Conservation (phyloP, 2,329 filamentous ascomycete species). For the Aspergillus tamarii region DNA sequence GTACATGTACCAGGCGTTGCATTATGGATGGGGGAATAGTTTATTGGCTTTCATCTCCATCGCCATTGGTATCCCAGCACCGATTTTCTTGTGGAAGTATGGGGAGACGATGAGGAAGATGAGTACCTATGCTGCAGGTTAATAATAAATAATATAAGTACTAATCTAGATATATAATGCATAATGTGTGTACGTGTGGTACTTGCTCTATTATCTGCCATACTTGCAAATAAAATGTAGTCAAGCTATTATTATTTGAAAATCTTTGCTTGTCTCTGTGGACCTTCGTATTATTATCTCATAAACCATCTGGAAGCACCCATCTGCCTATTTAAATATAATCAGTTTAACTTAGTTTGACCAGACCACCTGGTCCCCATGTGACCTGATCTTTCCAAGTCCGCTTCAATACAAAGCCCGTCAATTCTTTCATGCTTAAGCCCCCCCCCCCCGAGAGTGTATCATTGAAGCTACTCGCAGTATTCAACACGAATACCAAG, state of each 20-base stretch:
- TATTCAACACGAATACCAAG: too few relatives aligned
- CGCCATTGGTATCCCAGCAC: constrained; percentile 49
- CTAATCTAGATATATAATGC: not conserved
- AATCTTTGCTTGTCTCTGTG: not conserved
- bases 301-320: not conserved
- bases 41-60: constrained; percentile 45
- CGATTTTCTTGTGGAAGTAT: constrained; percentile 56
- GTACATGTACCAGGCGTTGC: constrained; percentile 42
- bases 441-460: too few relatives aligned
- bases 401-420: too few relatives aligned
- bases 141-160: constrained; percentile 3
- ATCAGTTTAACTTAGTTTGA: too few relatives aligned
- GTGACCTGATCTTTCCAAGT: too few relatives aligned
- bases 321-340: too few relatives aligned
- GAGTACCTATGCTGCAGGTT: constrained; percentile 53
- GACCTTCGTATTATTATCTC: not conserved
- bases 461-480: too few relatives aligned
- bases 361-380: too few relatives aligned
- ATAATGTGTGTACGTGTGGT: not conserved
- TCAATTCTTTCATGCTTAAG: too few relatives aligned
- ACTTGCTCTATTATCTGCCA: not conserved
- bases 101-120: constrained; percentile 50
- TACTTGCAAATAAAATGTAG: too few relatives aligned
- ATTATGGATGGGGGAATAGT: constrained; percentile 47
- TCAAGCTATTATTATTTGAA: not conserved